Base-by-base conservation (phyloP, 2,329 filamentous ascomycete species). In the Diaporthe aspalathi region DNA sequence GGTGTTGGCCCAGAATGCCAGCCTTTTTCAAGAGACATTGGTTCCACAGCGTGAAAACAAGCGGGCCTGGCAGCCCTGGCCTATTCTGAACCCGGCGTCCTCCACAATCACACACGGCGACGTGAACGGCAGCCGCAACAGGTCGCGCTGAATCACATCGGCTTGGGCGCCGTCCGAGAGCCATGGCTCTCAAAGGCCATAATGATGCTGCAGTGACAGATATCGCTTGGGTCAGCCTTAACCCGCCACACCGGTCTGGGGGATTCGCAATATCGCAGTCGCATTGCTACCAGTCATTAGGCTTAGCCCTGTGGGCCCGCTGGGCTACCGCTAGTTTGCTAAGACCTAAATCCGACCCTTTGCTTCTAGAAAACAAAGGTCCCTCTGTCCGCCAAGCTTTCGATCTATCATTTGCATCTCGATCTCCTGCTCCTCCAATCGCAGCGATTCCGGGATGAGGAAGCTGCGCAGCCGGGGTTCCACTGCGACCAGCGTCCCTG, bases 401-500 rank as follows among this genome's bases (percentile, higher is more conserved):
- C 57, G 57, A 49, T 63, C 57, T 63, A 63, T 63, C 57, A 49
- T 17, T 29, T 24, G 57, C 43, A 47, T 62, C 40, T 11, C 57
- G 57, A 62, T 62, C 57, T 47, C 57, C 27, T 4, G 12, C 24
- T 32, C 57, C 40, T 49, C 57, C 57, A 63, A 63, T 63, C 57
- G 57, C 57, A 63, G 57, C 17, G 43, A 63, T 49, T 63, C 57
- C 57, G 57, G 57, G 1, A 63, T 63, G 57, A 63, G 57, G 57
- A 63, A 63, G 57, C 57, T 63, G 57, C 57, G 16, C 49, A 20
- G 27, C 57, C 43, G 27, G 27, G 20, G 60, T 14, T n/a, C 60
- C 60, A 63, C 57, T 7, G 20, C 17, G 40, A 35, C 6, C 57
- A 49, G 27, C 57, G 20, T 22, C 27, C 43, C 57, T 43, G 27